Conservation (phyloP, 2,329 filamentous ascomycete genomes). For the Dryadomyces quercivorus region DNA sequence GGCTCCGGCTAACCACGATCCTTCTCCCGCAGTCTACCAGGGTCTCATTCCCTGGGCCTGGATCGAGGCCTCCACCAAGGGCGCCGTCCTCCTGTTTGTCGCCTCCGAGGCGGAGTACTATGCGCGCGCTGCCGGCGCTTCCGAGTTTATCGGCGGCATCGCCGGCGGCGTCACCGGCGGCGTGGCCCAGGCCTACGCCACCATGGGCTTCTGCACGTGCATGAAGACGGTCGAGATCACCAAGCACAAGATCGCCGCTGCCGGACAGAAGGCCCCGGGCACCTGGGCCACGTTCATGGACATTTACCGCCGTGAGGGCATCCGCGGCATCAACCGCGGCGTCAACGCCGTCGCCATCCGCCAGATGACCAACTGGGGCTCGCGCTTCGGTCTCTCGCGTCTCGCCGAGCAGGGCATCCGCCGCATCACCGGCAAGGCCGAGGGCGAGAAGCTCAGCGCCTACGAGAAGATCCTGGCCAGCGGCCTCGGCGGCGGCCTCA, state of each 20-base stretch:
- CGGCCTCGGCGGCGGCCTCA: conserved; percentile 81
- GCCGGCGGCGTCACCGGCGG: conserved; percentile 83
- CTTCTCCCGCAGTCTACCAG: conserved; percentile 67
- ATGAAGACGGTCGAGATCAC: conserved; percentile 99
- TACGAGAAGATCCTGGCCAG: conserved; percentile 83
- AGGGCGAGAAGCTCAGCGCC: conserved; percentile 64
- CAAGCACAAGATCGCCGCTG: conserved; percentile 83
- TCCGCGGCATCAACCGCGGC: conserved; percentile 93
- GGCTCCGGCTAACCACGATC: background rate
- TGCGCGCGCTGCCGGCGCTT: conserved; percentile 70
- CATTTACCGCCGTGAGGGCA: conserved; percentile 90
- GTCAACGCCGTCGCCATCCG: conserved; percentile 98
- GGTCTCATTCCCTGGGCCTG: conserved; percentile 99
- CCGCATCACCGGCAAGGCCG: conserved; percentile 61
- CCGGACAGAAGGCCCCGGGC: conserved; percentile 73
- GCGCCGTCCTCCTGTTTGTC: conserved; percentile 96
- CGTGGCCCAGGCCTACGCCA: conserved; percentile 95
- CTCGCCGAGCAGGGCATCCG: conserved; percentile 86
- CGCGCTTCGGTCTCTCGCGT: conserved; percentile 84
- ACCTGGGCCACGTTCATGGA: conserved; percentile 94
- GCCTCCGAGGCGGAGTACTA: conserved; percentile 97
- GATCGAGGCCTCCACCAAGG: conserved; percentile 99
- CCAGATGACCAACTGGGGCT: conserved; percentile 99
- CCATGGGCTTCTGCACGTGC: conserved; percentile 99
- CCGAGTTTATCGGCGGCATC: conserved; percentile 82